Evolutionary conservation across 2,329 filamentous ascomycete species (phyloP).

Genomic region (Lachnellula hyalina): DNA sequence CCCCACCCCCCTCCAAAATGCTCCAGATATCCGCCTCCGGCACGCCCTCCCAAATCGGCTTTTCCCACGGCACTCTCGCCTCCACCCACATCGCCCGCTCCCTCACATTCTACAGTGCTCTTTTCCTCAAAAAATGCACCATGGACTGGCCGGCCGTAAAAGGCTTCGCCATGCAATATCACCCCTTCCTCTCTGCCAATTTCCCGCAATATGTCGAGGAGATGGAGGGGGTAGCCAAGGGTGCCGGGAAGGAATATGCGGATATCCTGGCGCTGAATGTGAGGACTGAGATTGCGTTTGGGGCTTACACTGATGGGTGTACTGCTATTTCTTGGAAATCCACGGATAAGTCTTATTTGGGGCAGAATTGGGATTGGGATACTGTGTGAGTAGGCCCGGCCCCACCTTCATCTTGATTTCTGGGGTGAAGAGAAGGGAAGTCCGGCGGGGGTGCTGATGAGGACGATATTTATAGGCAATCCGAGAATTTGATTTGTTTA

Average conservation of each 20-base stretch:
- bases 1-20: constrained; percentile 5
- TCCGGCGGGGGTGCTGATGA: not conserved
- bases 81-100: constrained; percentile 30
- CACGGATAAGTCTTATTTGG: constrained; percentile 24
- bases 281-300: constrained; percentile 47
- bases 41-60: constrained; percentile 31
- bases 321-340: constrained; percentile 39
- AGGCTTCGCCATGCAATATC: constrained; percentile 15
- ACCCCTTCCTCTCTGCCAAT: constrained; percentile 11
- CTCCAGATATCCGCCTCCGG: constrained; percentile 18
- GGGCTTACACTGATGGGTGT: constrained; percentile 45
- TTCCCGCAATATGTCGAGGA: constrained; percentile 27
- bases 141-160: constrained; percentile 30
- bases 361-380: constrained; percentile 31
- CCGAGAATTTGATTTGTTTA: constrained; percentile 9
- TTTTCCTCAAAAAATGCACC: constrained; percentile 32
- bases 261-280: constrained; percentile 48
- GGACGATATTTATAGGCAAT: not conserved
- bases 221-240: constrained; percentile 42
- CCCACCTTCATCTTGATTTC: not conserved
- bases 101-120: constrained; percentile 33
- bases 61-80: constrained; percentile 32
- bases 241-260: constrained; percentile 34
- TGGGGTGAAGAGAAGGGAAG: not conserved
- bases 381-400: not conserved